phyloP scores from a whole-genome alignment of 2,329 filamentous ascomycete species.

The Lachnellula subtilissima region DNA sequence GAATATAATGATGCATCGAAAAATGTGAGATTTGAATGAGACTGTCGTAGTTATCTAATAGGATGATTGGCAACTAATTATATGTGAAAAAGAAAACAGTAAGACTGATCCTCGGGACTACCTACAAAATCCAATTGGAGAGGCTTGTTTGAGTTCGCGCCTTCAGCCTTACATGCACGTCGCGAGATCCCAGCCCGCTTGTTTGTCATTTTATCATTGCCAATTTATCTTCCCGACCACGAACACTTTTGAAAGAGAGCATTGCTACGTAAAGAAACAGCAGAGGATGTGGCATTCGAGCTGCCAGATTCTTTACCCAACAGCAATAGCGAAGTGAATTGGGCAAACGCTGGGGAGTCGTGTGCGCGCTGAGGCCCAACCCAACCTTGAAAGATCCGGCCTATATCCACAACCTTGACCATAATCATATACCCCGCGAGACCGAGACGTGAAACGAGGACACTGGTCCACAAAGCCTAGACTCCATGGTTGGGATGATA shows the following conservation, averaged over 20 bases:
- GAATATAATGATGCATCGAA: neutral
- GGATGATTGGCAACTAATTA: conserved; percentile 5
- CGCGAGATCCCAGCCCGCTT: conserved; percentile 25
- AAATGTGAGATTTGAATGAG: neutral
- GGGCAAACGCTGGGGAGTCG: conserved; percentile 5
- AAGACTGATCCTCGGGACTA: conserved; percentile 2
- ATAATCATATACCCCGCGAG: conserved; percentile 28
- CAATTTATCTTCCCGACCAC: conserved; percentile 22
- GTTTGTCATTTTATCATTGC: conserved; percentile 28
- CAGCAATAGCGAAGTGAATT: conserved; percentile 8
- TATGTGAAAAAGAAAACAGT: conserved; percentile 7
- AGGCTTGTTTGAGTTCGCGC: conserved; percentile 1
- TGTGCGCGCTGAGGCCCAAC: conserved; percentile 4
- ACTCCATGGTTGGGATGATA: conserved; percentile 30
- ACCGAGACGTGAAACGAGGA: conserved; percentile 27
- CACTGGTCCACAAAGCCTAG: conserved; percentile 18
- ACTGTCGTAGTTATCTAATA: conserved; percentile 1
- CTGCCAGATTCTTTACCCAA: conserved; percentile 3
- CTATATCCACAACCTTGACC: conserved; percentile 27
- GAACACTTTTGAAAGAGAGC: conserved; percentile 13
- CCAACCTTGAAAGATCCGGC: conserved; percentile 17
- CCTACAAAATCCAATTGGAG: conserved; percentile 2
- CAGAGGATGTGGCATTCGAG: conserved; percentile 19
- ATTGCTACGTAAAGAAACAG: conserved; percentile 15
- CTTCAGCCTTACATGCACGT: conserved; percentile 30